These are phyloP conservation scores for Saturnispora sanitii DNA, from an alignment of 805 yeast genomes.

Conservation along the genomic window DNA sequence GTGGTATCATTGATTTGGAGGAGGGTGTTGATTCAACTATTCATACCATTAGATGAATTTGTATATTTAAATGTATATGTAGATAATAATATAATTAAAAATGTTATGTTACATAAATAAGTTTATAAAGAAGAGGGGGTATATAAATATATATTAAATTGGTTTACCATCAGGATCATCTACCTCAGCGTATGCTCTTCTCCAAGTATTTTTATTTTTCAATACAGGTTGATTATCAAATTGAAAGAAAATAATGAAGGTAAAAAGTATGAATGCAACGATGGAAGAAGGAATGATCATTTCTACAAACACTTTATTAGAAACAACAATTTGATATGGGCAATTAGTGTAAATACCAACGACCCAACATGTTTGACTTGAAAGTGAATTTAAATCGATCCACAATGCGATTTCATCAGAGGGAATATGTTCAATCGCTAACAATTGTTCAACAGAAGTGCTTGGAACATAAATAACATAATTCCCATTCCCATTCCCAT, in stretches of 20 bases:
- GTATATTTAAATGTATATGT: neutral
- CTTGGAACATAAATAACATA: conserved; percentile 37
- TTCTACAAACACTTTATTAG: conserved; percentile 46
- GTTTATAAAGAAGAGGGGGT: neutral
- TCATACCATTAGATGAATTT: conserved; percentile 20
- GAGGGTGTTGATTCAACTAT: conserved; percentile 39
- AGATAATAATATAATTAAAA: neutral
- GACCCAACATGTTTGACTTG: conserved; percentile 73
- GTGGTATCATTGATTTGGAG: conserved; percentile 44
- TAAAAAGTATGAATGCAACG: conserved; percentile 43
- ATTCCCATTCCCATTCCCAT: conserved; percentile 18
- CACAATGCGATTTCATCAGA: conserved; percentile 39
- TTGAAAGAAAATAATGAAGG: conserved; percentile 45
- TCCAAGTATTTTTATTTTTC: conserved; percentile 59
- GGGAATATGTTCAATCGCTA: conserved; percentile 17
- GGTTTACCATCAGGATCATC: conserved; percentile 85
- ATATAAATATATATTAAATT: conserved; percentile 30
- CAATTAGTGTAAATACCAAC: conserved; percentile 75
- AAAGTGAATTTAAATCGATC: conserved; percentile 76
- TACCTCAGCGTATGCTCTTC: conserved; percentile 43
- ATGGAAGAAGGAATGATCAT: conserved; percentile 61
- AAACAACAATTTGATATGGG: conserved; percentile 57
- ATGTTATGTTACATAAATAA: too few relatives aligned
- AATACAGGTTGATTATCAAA: conserved; percentile 59
- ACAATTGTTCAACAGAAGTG: conserved; percentile 37